Evolutionary conservation across 768 basidiomycete species (phyloP), one percentile per base, ranked within the genome.

Genomic region (Pulveroboletus sp.): DNA sequence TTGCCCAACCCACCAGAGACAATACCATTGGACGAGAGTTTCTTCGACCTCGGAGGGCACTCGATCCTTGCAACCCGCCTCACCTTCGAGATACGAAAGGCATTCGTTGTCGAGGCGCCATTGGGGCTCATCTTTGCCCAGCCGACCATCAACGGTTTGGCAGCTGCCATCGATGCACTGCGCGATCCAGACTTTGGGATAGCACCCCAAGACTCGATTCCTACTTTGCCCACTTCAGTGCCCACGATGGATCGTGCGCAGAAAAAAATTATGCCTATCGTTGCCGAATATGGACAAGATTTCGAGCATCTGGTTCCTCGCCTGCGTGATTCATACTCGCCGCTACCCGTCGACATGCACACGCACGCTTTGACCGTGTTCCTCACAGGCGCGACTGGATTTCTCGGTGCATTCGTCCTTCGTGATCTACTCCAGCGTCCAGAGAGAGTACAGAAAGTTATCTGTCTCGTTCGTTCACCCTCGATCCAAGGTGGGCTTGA

Each of bases 21-120:
- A 1, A 82, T 99, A 41, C 88, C 93, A 5, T 66, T 88, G 9
- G 87, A 97, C 65, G 95, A 98, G 62, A 91, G 82, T 66, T 99
- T 99, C 80, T 98, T 97, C 71, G 95, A 99, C 65, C 79, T 98
- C 38, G 96, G 96, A 42, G 96, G 96, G 7, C 96, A 99, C 70
- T 98, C 96, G 14, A 97, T 99, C 61, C 81, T 99, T 39, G 96
- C 96, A 0, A 99, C 96, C 2, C 86, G 94, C 24, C 82, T 98
- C 53, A 91, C 97, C 60, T 98, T 99, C 66, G 93, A 97, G 69
- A 85, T 99, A 46, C 85, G 96, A 61, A 96, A 94, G 70, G 73
- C 77, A 0, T 96, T 98, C 66, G 84, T 93, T 10, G 77, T 96
- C 17, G 83, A 94, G 47, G 93, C 92, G 5, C 94, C 95, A 0